Conservation (phyloP, 2,329 filamentous ascomycete genomes). For the Blumeriella jaapii region DNA sequence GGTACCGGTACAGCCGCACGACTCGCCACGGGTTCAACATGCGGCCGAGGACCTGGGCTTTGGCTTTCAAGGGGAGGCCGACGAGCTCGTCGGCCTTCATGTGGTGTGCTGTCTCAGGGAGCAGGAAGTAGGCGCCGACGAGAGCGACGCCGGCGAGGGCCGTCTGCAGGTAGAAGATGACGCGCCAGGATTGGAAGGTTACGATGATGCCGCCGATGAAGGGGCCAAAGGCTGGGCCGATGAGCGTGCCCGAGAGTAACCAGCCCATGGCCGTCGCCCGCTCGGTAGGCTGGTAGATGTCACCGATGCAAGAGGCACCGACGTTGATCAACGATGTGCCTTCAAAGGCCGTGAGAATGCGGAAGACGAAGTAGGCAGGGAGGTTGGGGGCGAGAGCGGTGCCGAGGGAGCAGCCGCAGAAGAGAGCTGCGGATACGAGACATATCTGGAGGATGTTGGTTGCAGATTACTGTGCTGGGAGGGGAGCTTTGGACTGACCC, state of each 20-base stretch:
- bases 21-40: conserved; percentile 59
- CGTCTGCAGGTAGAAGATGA: conserved; percentile 68
- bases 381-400: conserved; percentile 63
- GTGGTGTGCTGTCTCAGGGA: conserved; percentile 63
- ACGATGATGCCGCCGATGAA: conserved; percentile 69
- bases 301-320: conserved; percentile 57
- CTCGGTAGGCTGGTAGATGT: conserved; percentile 52
- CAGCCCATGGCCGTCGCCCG: conserved; percentile 63
- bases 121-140: conserved; percentile 49
- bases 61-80: conserved; percentile 38
- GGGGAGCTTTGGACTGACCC: conserved; percentile 31
- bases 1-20: conserved; percentile 52
- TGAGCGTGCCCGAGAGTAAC: conserved; percentile 60
- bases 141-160: conserved; percentile 51
- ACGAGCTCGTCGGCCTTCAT: conserved; percentile 50
- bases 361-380: conserved; percentile 60
- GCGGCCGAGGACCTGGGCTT: conserved; percentile 41
- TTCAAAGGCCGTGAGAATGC: conserved; percentile 62
- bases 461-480: background rate
- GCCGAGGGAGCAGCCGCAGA: conserved; percentile 58
- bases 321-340: conserved; percentile 65
- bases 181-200: conserved; percentile 60
- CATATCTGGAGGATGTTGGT: conserved; percentile 34
- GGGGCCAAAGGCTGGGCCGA: conserved; percentile 59
- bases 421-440: conserved; percentile 47